Evolutionary conservation across 352 stramenopile species (phyloP), one percentile per base, ranked within the genome.

Genomic region (Globisporangium cylindrosporum): DNA sequence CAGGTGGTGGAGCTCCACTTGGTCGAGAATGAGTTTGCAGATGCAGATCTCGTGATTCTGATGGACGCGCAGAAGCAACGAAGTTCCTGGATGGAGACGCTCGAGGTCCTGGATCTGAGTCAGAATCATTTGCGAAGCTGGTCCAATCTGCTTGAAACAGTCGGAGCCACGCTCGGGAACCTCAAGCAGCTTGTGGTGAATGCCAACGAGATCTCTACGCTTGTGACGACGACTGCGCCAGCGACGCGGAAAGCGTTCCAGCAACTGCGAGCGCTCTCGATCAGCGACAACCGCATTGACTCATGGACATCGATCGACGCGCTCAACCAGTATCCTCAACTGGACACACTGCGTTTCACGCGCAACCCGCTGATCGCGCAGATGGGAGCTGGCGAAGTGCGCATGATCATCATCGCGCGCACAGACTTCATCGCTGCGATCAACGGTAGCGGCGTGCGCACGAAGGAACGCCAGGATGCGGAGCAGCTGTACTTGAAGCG

Each of bases 401-500:
- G 89, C 46, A 81, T 90, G 80, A 78, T 91, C 43, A 69, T 94
- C 18, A 68, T 96, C 34, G 86, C 89, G 18, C 82, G 89, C 48
- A 78, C 79, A 9, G 72, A 79, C 8, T 65, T 58, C 15, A 58
- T 95, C 12, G 48, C 74, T 22, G 71, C 81, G 0, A 88, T 95
- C 57, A 96, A 96, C 54, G 80, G 70, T 1, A 94, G 86, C 54
- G 75, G 74, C 1, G 74, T 96, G 25, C 69, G 74, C 2, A 29
- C 62, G 12, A 90, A 87, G 60, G 89, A 96, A 59, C 82, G 87
- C 14, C 70, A 66, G 4, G 89, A 96, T 49, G 85, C 81, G 0
- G 89, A 96, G 62, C 84, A 91, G 59, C 73, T 95, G 29, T 96
- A 96, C 59, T 51, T 96, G 20, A 92, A 93, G 65, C 86, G 87